Evolutionary conservation across 1,284 basidiomycete genomes (phyloP), one percentile per base, ranked within the genome.

Genomic region (Malassezia globosa): DNA sequence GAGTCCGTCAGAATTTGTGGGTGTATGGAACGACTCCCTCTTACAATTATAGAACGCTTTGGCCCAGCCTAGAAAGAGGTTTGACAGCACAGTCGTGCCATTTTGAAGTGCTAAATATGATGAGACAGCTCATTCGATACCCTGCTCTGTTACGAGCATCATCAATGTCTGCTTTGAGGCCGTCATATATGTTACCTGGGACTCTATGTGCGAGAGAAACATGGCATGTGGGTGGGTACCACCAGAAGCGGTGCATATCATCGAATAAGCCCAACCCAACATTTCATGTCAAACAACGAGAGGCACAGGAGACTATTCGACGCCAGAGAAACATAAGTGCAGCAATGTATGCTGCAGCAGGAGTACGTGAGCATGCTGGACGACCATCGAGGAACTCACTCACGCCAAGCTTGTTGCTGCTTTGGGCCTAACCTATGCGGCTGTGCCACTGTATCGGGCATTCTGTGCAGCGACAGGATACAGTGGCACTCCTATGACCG

Each of bases 391-490:
- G 18, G n/a, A n/a, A n/a, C n/a, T n/a, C n/a, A n/a, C n/a, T 27
- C 39, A 27, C 7, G 18, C 11, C 23, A 34, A 51, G 49, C 38
- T 96, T 48, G 75, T 95, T 24, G 66, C 85, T 22, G 83, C 82
- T 0, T 74, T 87, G 1, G 92, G 92, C 6, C 77, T 84, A 31
- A 86, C 87, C 7, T 97, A 97, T 72, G 92, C 94, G 16, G 87
- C 94, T 25, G 94, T 97, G 1, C 94, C 94, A 0, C 78, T 95
- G 4, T 99, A 97, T 73, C 83, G 94, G 42, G 88, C 88, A 67
- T 99, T 97, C 76, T 99, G 94, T 72, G 84, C 88, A 2, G 87
- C 89, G 2, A 99, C 94, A 1, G 94, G 94, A 1, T 99, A 92
- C 69, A 86, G 83, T 8, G 94, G 94, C 2, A 92, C 88, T 19